Base-by-base conservation (phyloP, 2,329 filamentous ascomycete genomes). In the Colletotrichum sp. region DNA sequence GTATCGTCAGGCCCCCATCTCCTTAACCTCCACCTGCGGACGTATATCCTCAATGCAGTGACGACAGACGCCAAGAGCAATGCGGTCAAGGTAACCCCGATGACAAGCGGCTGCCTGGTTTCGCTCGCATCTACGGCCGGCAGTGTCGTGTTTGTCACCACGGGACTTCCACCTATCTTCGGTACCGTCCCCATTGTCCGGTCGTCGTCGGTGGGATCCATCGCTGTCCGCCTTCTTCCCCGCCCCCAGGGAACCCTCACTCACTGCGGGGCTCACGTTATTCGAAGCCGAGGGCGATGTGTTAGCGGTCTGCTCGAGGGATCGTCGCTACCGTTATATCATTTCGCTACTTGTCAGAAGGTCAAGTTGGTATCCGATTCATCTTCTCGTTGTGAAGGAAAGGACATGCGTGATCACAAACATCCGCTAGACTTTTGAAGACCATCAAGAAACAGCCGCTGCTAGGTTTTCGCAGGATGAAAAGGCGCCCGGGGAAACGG, bases 1-100 rank as follows among this genome's bases (percentile, higher is more conserved):
- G 57, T 64, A 8, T 74, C 72, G 27, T 74, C 72, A 47, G 57
- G 54, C 9, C 63, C 69, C 72, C 72, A 74, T 31, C 29, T 67
- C 8, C 65, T 55, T n/a, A 74, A 29, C 27, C 58, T 31, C 2
- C 31, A 54, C 8, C 21, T 34, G 34, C 72, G 72, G 12, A 72
- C 72, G 31, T 74, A 59, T 4, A 72, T 29, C 16, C 72, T 74
- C 7, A 74, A 34, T 2, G 18, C 36, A 13, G 64, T 36, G 24
- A 55, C 63, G 4, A 47, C 8, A 6, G 69, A 69, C 6, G 72
- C 51, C 15, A 73, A 13, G 2, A 62, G 9, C 1, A 73, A 21
- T 1, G 43, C 71, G 5, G 62, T 51, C 6, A 38, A 2, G 7
- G 68, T 71, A 9, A 73, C 55, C 15, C 61, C 71, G 3, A 73